A percentile compares a stretch with the other conserved stretches of the same genome.
Conservation (phyloP, 495 filamentous ascomycete species). For the Penicillium macrosclerotiorum region DNA sequence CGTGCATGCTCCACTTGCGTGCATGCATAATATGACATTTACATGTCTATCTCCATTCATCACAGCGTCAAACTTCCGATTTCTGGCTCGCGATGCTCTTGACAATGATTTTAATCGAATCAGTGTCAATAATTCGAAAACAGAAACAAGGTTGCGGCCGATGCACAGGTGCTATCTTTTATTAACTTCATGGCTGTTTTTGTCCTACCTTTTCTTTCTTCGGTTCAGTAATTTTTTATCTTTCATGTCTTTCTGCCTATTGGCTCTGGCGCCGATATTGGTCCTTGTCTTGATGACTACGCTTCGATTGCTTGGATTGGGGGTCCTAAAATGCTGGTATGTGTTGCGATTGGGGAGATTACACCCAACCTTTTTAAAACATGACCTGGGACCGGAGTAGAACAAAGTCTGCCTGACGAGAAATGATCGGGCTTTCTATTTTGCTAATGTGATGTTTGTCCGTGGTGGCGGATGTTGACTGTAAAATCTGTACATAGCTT, state of each 20-base stretch:
- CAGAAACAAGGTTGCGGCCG: neutral
- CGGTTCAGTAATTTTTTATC: slow-evolving; percentile 9
- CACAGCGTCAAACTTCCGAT: slow-evolving; percentile 5
- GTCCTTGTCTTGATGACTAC: slow-evolving; percentile 11
- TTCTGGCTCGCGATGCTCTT: neutral
- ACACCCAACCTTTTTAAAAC: neutral
- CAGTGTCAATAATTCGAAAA: neutral
- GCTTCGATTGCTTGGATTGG: slow-evolving; percentile 8
- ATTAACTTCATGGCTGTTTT: slow-evolving; percentile 21
- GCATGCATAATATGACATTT: slow-evolving; percentile 14
- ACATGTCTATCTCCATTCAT: slow-evolving; percentile 17
- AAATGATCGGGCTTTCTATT: slow-evolving; percentile 2
- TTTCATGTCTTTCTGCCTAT: slow-evolving; percentile 10
- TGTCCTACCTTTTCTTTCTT: slow-evolving; percentile 7
- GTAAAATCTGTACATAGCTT: slow-evolving; percentile 28
- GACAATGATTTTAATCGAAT: neutral
- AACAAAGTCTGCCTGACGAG: neutral
- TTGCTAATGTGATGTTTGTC: neutral
- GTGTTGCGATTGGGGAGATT: neutral
- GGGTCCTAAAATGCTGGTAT: slow-evolving; percentile 6
- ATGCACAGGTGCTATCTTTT: slow-evolving; percentile 14
- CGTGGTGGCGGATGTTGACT: neutral
- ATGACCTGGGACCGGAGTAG: neutral
- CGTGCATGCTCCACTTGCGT: slow-evolving; percentile 9
- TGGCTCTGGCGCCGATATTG: slow-evolving; percentile 7